phyloP scores from a whole-genome alignment of 2,329 filamentous ascomycete genomes.

The Tolypocladium nubicola region DNA sequence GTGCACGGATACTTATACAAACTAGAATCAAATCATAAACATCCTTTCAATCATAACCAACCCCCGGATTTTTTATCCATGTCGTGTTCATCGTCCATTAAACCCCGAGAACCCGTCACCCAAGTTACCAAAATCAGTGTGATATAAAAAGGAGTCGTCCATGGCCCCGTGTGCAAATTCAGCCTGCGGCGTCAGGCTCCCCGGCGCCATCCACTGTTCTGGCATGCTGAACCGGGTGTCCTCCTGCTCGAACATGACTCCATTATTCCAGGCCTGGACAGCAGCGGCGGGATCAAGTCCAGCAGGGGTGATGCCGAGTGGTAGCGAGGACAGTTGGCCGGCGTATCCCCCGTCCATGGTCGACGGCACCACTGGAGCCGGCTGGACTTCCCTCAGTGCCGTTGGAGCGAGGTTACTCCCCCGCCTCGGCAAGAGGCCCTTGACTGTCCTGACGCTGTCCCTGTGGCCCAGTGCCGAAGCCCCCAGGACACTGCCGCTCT shows the following conservation, averaged over 20 bases:
- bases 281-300: slow-evolving; percentile 6
- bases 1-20: not conserved
- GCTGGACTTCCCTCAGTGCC: slow-evolving; percentile 9
- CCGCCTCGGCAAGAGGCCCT: slow-evolving; percentile 5
- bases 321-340: slow-evolving; percentile 6
- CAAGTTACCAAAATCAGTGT: slow-evolving; percentile 9
- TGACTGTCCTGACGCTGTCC: slow-evolving; percentile 21
- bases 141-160: slow-evolving; percentile 11
- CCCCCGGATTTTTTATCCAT: not conserved
- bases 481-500: slow-evolving; percentile 20
- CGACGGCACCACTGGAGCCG: slow-evolving; percentile 5
- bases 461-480: slow-evolving; percentile 11
- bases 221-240: slow-evolving; percentile 9
- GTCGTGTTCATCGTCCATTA: not conserved
- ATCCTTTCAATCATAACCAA: not conserved
- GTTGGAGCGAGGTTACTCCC: slow-evolving; percentile 15
- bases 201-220: slow-evolving; percentile 12
- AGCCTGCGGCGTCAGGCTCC: slow-evolving; percentile 13
- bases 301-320: slow-evolving; percentile 6
- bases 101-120: slow-evolving; percentile 13
- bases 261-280: slow-evolving; percentile 20
- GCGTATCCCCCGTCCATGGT: slow-evolving; percentile 9
- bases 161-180: slow-evolving; percentile 7
- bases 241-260: slow-evolving; percentile 12
- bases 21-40: not conserved